Evolutionary conservation across 83 land plant genomes (phyloP).

Genomic region (Thuja plicata): DNA sequence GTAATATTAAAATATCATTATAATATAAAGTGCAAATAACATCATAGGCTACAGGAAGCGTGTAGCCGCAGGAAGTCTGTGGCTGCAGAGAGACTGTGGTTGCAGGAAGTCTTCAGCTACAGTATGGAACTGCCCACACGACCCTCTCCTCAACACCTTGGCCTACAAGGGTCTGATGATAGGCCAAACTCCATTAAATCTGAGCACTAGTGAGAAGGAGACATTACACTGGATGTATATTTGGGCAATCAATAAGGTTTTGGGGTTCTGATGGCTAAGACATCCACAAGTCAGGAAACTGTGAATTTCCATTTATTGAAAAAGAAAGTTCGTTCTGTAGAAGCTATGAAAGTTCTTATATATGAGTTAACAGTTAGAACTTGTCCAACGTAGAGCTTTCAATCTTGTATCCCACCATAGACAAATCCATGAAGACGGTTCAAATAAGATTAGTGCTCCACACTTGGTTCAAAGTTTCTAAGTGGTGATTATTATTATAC

Average conservation of each 20-base stretch:
- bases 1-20: too few species aligned
- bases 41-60: too few species aligned
- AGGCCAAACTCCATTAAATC: too few species aligned
- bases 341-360: background rate
- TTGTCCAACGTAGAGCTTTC: background rate
- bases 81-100: too few species aligned
- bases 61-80: too few species aligned
- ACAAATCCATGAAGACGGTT: background rate
- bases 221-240: background rate
- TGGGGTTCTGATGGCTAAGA: background rate
- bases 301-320: background rate
- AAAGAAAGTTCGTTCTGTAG: background rate
- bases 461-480: background rate
- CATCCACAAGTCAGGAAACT: background rate
- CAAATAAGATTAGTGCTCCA: background rate
- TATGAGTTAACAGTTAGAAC: background rate
- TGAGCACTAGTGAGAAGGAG: too few species aligned
- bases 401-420: background rate
- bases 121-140: too few species aligned
- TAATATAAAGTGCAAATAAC: too few species aligned
- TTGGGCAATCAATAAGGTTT: background rate
- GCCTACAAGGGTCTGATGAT: too few species aligned
- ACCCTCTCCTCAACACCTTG: too few species aligned
- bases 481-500: background rate
- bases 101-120: too few species aligned